Evolutionary conservation across 2,329 filamentous ascomycete species (phyloP), one percentile per base, ranked within the genome.

Genomic region (Botryosphaeria dothidea): DNA sequence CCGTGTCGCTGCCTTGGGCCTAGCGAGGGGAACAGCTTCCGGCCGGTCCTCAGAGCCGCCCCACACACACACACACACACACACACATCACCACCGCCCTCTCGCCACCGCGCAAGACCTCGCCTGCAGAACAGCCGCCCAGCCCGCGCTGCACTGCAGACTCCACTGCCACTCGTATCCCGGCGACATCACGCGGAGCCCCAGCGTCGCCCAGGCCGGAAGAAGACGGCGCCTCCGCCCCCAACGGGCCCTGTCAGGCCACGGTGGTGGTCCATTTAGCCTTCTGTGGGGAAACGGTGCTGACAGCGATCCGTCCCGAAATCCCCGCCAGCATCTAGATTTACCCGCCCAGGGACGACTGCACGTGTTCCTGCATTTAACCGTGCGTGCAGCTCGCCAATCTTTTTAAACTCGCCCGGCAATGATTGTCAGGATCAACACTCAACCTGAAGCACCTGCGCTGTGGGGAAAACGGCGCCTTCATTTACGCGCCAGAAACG

Each of bases 231-330:
- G 19, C 52, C 41, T 34, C 52, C 52, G 31, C 19, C 36, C 29
- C 38, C 13, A 27, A 19, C 8, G 17, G 21, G n/a, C 11, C 38
- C 54, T 11, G 25, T 60, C 41, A 46, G n/a, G 38, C 56, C 41
- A 46, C 41, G 56, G n/a, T 6, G 5, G 21, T 27, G 56, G 56
- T 60, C 56, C 56, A 60, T 60, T 60, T 60, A 60, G 56, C 56
- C 56, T 60, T 27, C 25, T 60, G 56, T 45, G 56, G 56, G 38
- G 41, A 17, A 45, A 25, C 23, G 36, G 36, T 27, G 7, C 7
- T 27, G 52, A 3, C 52, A 25, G 41, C 38, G 56, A 60, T 60
- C 56, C 56, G 38, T 45, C 5, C 38, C 56, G 36, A 34, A 46
- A 31, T n/a, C 56, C 56, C 56, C 41, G 56, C 56, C 38, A 29